A percentile compares a stretch with the other conserved stretches of the same genome.
These are phyloP conservation scores for Bipolaris gigantea DNA, from an alignment of 2,329 filamentous ascomycete species.

Conservation along the genomic window DNA sequence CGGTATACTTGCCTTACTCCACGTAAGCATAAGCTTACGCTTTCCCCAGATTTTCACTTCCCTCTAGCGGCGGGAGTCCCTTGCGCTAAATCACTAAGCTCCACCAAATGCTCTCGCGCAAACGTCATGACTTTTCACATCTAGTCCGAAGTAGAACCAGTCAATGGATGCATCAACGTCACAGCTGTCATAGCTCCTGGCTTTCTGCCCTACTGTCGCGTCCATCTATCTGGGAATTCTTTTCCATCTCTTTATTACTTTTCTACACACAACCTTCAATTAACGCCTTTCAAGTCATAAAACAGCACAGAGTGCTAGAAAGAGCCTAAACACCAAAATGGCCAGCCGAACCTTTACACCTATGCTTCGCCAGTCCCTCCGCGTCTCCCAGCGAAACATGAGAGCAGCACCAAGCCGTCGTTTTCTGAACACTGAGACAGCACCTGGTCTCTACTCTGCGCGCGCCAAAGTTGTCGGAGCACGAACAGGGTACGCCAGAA, in stretches of 20 bases:
- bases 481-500: slow-evolving; percentile 32
- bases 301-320: not conserved
- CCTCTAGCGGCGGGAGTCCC: slow-evolving; percentile 18
- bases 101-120: slow-evolving; percentile 1
- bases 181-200: slow-evolving; percentile 3
- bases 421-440: slow-evolving; percentile 46
- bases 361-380: slow-evolving; percentile 15
- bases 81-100: slow-evolving; percentile 2
- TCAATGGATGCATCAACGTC: not conserved
- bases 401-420: slow-evolving; percentile 21
- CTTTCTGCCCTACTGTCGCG: not conserved
- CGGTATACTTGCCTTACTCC: not conserved
- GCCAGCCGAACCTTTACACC: slow-evolving; percentile 17
- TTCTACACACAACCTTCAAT: no score
- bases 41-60: slow-evolving; percentile 10
- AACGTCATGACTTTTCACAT: slow-evolving; percentile 15
- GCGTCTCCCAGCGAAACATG: slow-evolving; percentile 9
- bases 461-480: slow-evolving; percentile 47
- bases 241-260: not conserved
- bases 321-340: slow-evolving; percentile 8
- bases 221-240: no score
- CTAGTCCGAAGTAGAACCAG: not conserved
- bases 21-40: not conserved
- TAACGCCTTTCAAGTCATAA: not conserved
- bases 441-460: slow-evolving; percentile 46